A percentile compares a stretch with the other conserved stretches of the same genome.
phyloP scores from a whole-genome alignment of 2,329 filamentous ascomycete species.

The Aspergillus fumigatiaffinis region DNA sequence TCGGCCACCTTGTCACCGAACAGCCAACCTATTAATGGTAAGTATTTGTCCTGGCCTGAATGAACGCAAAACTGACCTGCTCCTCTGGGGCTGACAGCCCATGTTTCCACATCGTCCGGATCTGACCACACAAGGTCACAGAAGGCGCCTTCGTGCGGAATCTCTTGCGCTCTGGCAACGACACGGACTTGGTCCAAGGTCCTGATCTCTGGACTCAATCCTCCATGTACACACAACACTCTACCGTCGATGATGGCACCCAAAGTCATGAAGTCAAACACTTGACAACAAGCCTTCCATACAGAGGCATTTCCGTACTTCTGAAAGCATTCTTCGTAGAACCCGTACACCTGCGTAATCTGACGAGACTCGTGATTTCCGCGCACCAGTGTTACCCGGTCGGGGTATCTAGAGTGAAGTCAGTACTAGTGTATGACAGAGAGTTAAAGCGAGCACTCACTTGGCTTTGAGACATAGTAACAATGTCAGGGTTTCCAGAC shows the following conservation, averaged over 20 bases:
- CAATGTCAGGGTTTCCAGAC: conserved; percentile 68
- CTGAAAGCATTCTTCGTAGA: conserved; percentile 72
- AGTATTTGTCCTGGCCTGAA: not conserved
- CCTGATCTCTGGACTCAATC: conserved; percentile 67
- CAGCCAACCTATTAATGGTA: conserved; percentile 46
- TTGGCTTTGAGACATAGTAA: conserved; percentile 70
- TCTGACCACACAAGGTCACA: conserved; percentile 75
- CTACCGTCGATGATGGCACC: conserved; percentile 71
- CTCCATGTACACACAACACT: conserved; percentile 69
- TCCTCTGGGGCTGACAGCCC: conserved; percentile 65
- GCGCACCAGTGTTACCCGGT: conserved; percentile 67
- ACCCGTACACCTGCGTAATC: conserved; percentile 74
- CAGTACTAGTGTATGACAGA: not conserved
- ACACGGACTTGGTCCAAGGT: conserved; percentile 72
- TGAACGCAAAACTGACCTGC: conserved; percentile 48
- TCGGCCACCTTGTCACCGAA: conserved; percentile 70
- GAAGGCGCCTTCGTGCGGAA: conserved; percentile 73
- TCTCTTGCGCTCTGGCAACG: conserved; percentile 70
- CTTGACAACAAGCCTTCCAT: conserved; percentile 75
- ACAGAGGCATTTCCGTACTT: conserved; percentile 76
- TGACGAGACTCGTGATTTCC: conserved; percentile 74
- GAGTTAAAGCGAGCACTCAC: conserved; percentile 38
- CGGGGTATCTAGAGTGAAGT: conserved; percentile 55
- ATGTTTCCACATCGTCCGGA: conserved; percentile 67
- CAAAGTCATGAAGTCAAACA: conserved; percentile 72